Percentiles rank a stretch among this genome's conserved stretches.
These are phyloP conservation scores for Tricholoma flavovirens DNA, from an alignment of 768 basidiomycete genomes.

Conservation along the genomic window DNA sequence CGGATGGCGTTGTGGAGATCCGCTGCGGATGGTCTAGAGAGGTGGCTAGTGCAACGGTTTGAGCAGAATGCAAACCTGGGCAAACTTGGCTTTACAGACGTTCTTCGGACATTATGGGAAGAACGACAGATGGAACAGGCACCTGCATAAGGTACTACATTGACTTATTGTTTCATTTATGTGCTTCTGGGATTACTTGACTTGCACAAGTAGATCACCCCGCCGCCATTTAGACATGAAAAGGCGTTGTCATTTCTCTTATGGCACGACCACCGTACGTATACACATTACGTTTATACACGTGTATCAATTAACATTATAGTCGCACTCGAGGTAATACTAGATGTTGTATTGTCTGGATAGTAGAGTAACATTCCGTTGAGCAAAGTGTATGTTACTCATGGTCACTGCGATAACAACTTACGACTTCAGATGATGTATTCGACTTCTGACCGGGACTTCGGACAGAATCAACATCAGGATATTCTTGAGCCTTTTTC, in stretches of 20 bases:
- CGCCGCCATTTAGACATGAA: conserved; percentile 12
- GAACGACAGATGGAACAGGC: conserved; percentile 43
- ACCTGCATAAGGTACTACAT: not conserved
- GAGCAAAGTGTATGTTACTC: conserved; percentile 13
- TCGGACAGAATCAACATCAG: too few relatives aligned
- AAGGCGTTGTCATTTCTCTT: conserved; percentile 7
- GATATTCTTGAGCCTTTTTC: too few relatives aligned
- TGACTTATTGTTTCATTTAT: conserved; percentile 5
- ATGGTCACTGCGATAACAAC: too few relatives aligned
- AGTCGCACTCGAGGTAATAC: conserved; percentile 8
- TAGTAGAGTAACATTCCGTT: conserved; percentile 8
- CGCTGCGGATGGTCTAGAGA: conserved; percentile 78
- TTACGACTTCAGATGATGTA: too few relatives aligned
- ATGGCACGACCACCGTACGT: conserved; percentile 5
- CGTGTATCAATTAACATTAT: conserved; percentile 11
- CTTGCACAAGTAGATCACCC: not conserved
- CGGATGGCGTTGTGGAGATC: conserved; percentile 76
- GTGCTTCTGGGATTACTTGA: conserved; percentile 1
- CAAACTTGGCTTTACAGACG: conserved; percentile 86
- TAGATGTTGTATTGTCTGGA: conserved; percentile 2
- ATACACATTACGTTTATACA: conserved; percentile 1
- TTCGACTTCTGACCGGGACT: too few relatives aligned
- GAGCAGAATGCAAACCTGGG: conserved; percentile 89
- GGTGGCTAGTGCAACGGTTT: conserved; percentile 83
- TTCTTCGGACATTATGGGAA: conserved; percentile 75